Conservation (phyloP, 352 stramenopile genomes). For the Pythium aphanidermatum region DNA sequence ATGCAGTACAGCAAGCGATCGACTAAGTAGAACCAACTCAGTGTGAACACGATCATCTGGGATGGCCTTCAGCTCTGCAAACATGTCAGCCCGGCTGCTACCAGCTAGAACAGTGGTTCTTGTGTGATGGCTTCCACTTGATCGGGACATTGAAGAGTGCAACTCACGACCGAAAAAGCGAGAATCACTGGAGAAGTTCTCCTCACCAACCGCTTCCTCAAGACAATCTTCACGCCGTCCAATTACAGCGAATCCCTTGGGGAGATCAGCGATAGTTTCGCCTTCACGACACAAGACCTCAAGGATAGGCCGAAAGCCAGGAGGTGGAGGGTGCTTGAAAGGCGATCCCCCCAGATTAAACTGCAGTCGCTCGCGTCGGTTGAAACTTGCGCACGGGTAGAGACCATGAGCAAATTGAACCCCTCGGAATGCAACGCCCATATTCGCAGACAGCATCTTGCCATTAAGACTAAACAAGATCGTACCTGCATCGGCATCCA, state of each 20-base stretch:
- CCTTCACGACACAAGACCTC: slow-evolving; percentile 45
- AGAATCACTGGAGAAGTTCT: slow-evolving; percentile 73
- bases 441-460: slow-evolving; percentile 80
- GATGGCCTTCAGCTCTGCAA: slow-evolving; percentile 73
- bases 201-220: slow-evolving; percentile 79
- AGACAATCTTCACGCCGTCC: slow-evolving; percentile 76
- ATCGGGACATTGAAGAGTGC: slow-evolving; percentile 65
- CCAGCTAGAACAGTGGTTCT: slow-evolving; percentile 14
- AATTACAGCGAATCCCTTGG: slow-evolving; percentile 70
- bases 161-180: slow-evolving; percentile 76
- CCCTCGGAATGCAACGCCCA: slow-evolving; percentile 79
- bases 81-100: slow-evolving; percentile 54
- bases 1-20: slow-evolving; percentile 78
- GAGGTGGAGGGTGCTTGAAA: slow-evolving; percentile 71
- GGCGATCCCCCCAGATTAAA: slow-evolving; percentile 83
- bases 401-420: slow-evolving; percentile 78
- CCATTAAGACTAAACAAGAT: slow-evolving; percentile 92
- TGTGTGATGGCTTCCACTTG: slow-evolving; percentile 39
- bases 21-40: slow-evolving; percentile 68
- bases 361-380: slow-evolving; percentile 76
- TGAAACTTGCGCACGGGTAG: slow-evolving; percentile 86
- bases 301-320: slow-evolving; percentile 76
- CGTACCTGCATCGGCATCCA: slow-evolving; percentile 82
- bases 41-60: slow-evolving; percentile 73
- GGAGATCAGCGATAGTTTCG: slow-evolving; percentile 36